Conservation (phyloP, 2,329 filamentous ascomycete genomes). For the Fusarium metavorans region DNA sequence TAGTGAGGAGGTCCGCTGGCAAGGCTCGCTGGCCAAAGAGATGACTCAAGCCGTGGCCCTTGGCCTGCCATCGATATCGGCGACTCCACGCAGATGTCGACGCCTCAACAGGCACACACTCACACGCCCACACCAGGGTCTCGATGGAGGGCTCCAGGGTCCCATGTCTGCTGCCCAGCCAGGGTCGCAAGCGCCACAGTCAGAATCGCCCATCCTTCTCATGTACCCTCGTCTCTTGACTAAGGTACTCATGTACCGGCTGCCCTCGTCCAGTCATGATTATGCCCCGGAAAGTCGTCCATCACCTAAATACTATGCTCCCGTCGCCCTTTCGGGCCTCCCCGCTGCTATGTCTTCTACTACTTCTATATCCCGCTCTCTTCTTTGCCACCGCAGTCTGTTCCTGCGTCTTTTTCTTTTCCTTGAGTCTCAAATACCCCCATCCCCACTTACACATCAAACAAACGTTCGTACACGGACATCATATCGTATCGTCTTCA, state of each 20-base stretch:
- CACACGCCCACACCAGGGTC: constrained; percentile 11
- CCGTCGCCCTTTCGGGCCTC: constrained; percentile 41
- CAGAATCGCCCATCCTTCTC: constrained; percentile 37
- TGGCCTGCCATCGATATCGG: constrained; percentile 30
- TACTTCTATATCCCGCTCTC: constrained; percentile 33
- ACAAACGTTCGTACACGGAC: constrained; percentile 25
- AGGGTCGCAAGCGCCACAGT: constrained; percentile 42
- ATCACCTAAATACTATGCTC: constrained; percentile 47
- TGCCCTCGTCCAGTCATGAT: constrained; percentile 46
- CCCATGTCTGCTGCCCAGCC: constrained; percentile 27
- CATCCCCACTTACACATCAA: constrained; percentile 32
- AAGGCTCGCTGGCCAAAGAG: constrained; percentile 34
- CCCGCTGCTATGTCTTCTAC: constrained; percentile 36
- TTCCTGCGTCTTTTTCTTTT: constrained; percentile 21
- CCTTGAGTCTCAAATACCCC: constrained; percentile 11
- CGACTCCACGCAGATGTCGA: constrained; percentile 39
- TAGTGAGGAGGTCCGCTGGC: constrained; percentile 35
- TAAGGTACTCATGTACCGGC: constrained; percentile 44
- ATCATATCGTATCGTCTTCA: constrained; percentile 4
- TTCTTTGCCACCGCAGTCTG: constrained; percentile 34
- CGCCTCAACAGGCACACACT: constrained; percentile 11
- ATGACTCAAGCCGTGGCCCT: constrained; percentile 33
- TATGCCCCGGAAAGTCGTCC: constrained; percentile 39
- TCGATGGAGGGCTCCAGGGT: constrained; percentile 4
- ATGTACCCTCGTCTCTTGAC: constrained; percentile 42